Base-by-base conservation (phyloP, 1,284 basidiomycete species). In the Tausonia pullulans region DNA sequence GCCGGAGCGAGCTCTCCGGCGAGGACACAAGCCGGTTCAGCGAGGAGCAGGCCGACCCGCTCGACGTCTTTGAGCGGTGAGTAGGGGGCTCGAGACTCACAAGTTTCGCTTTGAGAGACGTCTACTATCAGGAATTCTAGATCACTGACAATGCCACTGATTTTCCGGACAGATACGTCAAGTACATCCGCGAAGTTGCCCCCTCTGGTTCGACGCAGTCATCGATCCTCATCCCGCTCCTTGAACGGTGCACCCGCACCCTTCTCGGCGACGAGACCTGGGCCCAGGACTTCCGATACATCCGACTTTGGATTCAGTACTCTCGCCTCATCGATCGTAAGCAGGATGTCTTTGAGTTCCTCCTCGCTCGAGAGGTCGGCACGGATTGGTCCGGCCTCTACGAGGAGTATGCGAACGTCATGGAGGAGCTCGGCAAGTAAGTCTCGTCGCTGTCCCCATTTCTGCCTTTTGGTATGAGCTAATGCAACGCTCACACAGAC, bases 291-390 rank as follows among this genome's bases (percentile, higher is more conserved):
- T 77, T 88, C 62, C 82, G 94, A 51, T 96, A 97, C 75, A 81
- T 97, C 58, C 88, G 87, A 74, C 76, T 95, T 45, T 96, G 93
- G 93, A 83, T 85, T 14, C 79, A 87, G 67, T 92, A 92, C 73
- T 85, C 89, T 2, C 81, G 82, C 58, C 81, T 84, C 68, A 81
- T 87, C 53, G 79, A 81, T 66, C 64, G 75, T 61, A 58, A 76
- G 51, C 70, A 83, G 78, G 81, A 90, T 71, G 82, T 91, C 66
- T 91, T 87, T 76, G 79, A 83, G 43, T 87, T 87, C 73, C 77
- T 95, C 61, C 79, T 91, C 65, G 84, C 84, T 56, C 85, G 84
- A 63, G 85, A 87, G 60, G 87, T 95, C 71, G 92, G 90, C 0
- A 86, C 83, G 3, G 81, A 82, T 2, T 87, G 87, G 72, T 85